Evolutionary conservation across 345 rosid genomes (phyloP).

Genomic region (Eutrema yunnanense): DNA sequence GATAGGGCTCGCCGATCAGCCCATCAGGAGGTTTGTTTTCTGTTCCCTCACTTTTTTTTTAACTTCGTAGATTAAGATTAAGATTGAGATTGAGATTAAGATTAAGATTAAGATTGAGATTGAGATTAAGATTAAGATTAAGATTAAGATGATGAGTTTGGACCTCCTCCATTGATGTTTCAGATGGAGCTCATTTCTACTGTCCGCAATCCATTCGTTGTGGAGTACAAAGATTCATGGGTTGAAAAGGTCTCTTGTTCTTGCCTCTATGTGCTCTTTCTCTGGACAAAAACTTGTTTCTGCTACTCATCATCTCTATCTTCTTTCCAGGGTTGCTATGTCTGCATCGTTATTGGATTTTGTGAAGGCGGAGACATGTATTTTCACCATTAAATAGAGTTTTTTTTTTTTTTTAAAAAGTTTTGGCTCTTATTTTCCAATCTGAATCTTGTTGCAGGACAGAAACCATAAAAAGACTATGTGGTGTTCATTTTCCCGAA

Average conservation of each 20-base stretch:
- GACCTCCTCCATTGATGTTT: conserved; percentile 18
- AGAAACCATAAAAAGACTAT: conserved; percentile 75
- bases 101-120: no score
- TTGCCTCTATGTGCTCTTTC: background rate
- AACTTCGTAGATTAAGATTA: background rate
- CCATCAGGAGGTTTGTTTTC: conserved; percentile 67
- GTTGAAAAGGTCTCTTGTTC: conserved; percentile 68
- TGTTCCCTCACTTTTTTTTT: background rate
- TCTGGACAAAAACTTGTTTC: background rate
- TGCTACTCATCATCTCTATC: conserved; percentile 7
- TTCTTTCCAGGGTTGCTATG: conserved; percentile 79
- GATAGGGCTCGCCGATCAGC: conserved; percentile 93
- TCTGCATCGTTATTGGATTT: conserved; percentile 88
- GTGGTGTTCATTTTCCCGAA: conserved; percentile 67
- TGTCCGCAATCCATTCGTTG: conserved; percentile 78
- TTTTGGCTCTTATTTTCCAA: conserved; percentile 3
- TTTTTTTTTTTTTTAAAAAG: background rate
- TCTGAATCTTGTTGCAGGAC: conserved; percentile 50
- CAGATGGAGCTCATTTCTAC: conserved; percentile 95
- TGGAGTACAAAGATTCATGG: conserved; percentile 98
- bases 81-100: no score
- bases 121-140: no score
- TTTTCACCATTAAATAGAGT: background rate
- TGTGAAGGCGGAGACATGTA: conserved; percentile 99
- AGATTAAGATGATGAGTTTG: background rate